phyloP scores from a whole-genome alignment of 257 asterid genomes.

The Forsythia viridissima region DNA sequence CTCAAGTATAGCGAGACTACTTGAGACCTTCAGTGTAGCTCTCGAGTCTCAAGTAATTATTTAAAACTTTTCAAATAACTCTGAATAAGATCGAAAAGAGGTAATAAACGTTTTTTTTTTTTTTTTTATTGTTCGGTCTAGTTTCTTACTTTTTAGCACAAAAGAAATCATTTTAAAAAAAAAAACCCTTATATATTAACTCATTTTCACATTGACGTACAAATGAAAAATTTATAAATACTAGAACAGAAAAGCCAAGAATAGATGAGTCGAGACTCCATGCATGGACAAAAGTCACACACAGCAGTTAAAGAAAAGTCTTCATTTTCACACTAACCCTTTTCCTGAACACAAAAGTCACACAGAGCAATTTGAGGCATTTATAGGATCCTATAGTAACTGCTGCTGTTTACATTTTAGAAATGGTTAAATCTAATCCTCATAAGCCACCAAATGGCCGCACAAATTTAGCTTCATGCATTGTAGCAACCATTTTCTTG shows the following conservation, averaged over 20 bases:
- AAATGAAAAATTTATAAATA: no score
- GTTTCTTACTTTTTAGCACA: no score
- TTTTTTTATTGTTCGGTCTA: no score
- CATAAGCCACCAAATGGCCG: conserved; percentile 61
- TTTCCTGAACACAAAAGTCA: background rate
- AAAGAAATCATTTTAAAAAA: no score
- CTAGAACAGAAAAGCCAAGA: background rate
- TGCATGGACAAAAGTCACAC: conserved; percentile 10
- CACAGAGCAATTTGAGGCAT: background rate
- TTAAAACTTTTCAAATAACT: no score
- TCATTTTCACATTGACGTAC: no score
- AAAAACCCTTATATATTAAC: no score
- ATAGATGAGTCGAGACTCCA: background rate
- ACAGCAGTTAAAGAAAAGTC: background rate
- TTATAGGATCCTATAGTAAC: background rate
- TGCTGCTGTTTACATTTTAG: background rate
- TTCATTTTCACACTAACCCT: conserved; percentile 16
- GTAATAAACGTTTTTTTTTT: no score
- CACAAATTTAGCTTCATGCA: conserved; percentile 77
- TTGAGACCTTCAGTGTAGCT: no score
- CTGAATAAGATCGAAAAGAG: no score
- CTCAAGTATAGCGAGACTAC: no score
- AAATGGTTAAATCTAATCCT: conserved; percentile 54
- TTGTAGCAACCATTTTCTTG: conserved; percentile 71
- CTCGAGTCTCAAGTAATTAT: no score